phyloP scores from a whole-genome alignment of 257 asterid species.

The Rubia yunnanensis region DNA sequence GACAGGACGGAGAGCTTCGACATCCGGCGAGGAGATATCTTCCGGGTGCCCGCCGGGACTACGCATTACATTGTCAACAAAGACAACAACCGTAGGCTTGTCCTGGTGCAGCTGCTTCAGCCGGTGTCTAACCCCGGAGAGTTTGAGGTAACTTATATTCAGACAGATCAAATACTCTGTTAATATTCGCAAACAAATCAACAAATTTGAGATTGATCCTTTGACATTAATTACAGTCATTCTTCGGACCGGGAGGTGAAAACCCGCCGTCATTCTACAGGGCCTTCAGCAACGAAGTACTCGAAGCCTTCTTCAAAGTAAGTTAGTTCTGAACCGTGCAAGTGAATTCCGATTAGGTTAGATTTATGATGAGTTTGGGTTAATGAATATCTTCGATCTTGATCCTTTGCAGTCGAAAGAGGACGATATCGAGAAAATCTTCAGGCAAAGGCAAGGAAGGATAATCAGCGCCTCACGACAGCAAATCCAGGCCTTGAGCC shows the following conservation, averaged over 20 bases:
- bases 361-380: no score
- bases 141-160: slow-evolving; percentile 22
- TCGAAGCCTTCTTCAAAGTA: slow-evolving; percentile 48
- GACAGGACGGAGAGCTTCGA: slow-evolving; percentile 47
- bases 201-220: neutral
- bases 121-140: slow-evolving; percentile 49
- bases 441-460: slow-evolving; percentile 39
- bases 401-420: neutral
- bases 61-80: slow-evolving; percentile 46
- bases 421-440: slow-evolving; percentile 16
- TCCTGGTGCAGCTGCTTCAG: slow-evolving; percentile 38
- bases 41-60: slow-evolving; percentile 46
- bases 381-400: no score
- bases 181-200: neutral
- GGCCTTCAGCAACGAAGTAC: slow-evolving; percentile 52
- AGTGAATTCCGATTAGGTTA: no score
- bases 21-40: slow-evolving; percentile 43
- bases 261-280: slow-evolving; percentile 10
- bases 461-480: slow-evolving; percentile 50
- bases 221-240: neutral
- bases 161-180: no score
- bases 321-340: no score
- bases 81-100: slow-evolving; percentile 30
- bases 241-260: slow-evolving; percentile 8
- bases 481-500: slow-evolving; percentile 49